phyloP scores from a whole-genome alignment of 1,284 basidiomycete genomes.

The Peniophora sp. region DNA sequence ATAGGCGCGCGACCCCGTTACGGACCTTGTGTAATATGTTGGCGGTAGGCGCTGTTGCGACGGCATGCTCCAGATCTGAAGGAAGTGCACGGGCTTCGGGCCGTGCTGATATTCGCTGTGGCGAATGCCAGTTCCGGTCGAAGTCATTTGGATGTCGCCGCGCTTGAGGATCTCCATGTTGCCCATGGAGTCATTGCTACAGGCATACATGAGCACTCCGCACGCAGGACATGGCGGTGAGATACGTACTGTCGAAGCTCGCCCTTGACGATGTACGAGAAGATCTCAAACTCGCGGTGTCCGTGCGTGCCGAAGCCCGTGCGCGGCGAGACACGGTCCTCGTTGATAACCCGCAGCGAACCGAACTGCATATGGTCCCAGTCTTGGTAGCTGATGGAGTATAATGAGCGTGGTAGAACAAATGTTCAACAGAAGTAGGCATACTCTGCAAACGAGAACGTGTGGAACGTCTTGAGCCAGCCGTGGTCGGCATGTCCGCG shows the following conservation, averaged over 20 bases:
- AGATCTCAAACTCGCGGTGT: slow-evolving; percentile 89
- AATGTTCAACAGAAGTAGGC: slow-evolving; percentile 18
- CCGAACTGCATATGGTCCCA: slow-evolving; percentile 31
- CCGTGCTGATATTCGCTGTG: slow-evolving; percentile 75
- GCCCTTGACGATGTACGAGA: slow-evolving; percentile 76
- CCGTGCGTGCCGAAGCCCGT: slow-evolving; percentile 85
- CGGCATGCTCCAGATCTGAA: slow-evolving; percentile 83
- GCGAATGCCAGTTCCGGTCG: slow-evolving; percentile 79
- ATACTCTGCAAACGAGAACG: slow-evolving; percentile 75
- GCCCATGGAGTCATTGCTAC: slow-evolving; percentile 80
- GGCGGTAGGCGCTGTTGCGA: slow-evolving; percentile 50
- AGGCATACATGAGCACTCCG: neutral
- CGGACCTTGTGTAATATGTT: slow-evolving; percentile 71
- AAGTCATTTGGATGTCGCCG: slow-evolving; percentile 88
- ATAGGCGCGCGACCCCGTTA: neutral
- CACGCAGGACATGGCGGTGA: neutral
- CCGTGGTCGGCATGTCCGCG: slow-evolving; percentile 79
- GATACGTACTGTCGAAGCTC: slow-evolving; percentile 67
- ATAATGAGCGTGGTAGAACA: neutral
- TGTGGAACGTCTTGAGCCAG: slow-evolving; percentile 90
- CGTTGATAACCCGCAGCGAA: slow-evolving; percentile 75
- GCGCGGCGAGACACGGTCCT: slow-evolving; percentile 75
- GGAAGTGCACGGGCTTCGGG: slow-evolving; percentile 63
- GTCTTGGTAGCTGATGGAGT: neutral
- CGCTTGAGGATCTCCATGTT: slow-evolving; percentile 84